Base-by-base conservation (phyloP, 768 basidiomycete genomes). In the Amanita rubescens region DNA sequence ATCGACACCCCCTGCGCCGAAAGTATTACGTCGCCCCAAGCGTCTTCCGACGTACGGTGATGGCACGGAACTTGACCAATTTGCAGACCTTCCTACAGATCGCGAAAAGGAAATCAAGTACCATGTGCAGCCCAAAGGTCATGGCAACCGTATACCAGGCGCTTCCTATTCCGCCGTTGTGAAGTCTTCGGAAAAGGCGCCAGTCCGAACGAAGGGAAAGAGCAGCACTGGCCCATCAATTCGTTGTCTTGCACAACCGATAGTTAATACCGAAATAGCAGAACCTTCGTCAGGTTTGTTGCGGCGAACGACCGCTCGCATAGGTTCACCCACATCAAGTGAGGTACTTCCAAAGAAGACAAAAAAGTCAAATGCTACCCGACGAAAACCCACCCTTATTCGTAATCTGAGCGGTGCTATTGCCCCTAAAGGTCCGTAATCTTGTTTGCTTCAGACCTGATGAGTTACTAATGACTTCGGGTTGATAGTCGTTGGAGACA, bases 61-160 rank as follows among this genome's bases (percentile, higher is more conserved):
- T 62, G 94, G 94, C 12, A 93, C 90, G 9, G 94, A 95, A 65
- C 71, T 96, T 49, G 94, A 96, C 61, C 82, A 68, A 3, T 78
- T 96, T 54, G 94, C 94, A 24, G 94, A 96, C 66, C 77, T 95
- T 38, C 84, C 84, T 6, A 89, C 90, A 9, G 87, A 94, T 62
- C 76, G 88, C 44, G 90, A 93, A 47, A 85, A 87, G 61, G 88
- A 91, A 67, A 77, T 79, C 49, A 79, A 73, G 38, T 93, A 77
- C 65, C 82, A 81, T 52, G 83, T 92, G 9, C 82, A 86, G 57
- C 86, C 90, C 22, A 90, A 84, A 66, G 77, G 80, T 5, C 72
- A 76, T 63, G 74, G 79, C 33, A 79, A 82, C 62, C 83, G 88
- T 7, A 71, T 85, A 51, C 80, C 82, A 20, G 78, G 79, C 25